Evolutionary conservation across 345 rosid species (phyloP).

Genomic region (Camelina hispida): DNA sequence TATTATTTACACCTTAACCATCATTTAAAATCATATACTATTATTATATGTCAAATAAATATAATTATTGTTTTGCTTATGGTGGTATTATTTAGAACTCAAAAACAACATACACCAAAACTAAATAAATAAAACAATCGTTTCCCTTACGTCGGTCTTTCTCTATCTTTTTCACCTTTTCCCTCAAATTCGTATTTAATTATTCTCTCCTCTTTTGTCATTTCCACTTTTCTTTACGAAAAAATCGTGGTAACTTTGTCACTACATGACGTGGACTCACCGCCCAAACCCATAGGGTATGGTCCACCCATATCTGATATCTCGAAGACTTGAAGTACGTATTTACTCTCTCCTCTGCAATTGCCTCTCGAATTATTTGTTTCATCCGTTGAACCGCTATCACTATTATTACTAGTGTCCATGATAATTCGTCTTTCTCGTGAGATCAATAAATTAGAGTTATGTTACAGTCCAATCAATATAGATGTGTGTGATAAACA

Average conservation of each 20-base stretch:
- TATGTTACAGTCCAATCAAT: background rate
- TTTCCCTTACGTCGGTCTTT: conserved; percentile 23
- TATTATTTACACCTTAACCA: too few species aligned
- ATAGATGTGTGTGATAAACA: background rate
- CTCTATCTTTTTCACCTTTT: background rate
- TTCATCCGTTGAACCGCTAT: conserved; percentile 4
- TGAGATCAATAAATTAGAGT: background rate
- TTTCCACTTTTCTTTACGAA: conserved; percentile 1
- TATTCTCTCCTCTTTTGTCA: conserved; percentile 24
- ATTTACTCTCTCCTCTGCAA: conserved; percentile 6
- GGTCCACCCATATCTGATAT: background rate
- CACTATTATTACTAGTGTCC: background rate
- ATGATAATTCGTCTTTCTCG: background rate
- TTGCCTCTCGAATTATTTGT: conserved; percentile 9
- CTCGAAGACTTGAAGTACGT: background rate
- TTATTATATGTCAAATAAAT: too few species aligned
- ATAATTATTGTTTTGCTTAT: too few species aligned
- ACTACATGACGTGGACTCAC: conserved; percentile 26
- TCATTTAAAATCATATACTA: too few species aligned
- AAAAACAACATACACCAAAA: background rate
- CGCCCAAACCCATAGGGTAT: conserved; percentile 9
- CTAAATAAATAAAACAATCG: background rate
- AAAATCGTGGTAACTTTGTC: background rate
- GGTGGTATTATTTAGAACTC: background rate
- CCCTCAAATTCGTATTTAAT: background rate